Base-by-base conservation (phyloP, 208 protist genomes). In the Herpetomonas tarakana region DNA sequence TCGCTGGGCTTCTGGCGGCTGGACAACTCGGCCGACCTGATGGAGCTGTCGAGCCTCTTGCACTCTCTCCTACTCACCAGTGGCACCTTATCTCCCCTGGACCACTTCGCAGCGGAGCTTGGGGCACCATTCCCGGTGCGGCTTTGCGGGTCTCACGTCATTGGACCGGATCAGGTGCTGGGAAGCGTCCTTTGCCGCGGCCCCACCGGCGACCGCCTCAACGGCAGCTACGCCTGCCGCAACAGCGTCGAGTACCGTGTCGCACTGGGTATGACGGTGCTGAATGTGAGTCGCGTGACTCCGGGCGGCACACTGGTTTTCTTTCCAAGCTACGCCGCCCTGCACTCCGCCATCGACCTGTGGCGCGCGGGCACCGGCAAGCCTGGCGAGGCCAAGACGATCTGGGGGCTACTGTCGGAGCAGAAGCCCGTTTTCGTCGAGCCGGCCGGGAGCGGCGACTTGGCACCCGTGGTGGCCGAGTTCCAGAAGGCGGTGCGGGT, bases 301-400 rank as follows among this genome's bases (percentile, higher is more conserved):
- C 97, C 97, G 9, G 87, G 96, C 39, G 98, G 98, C 30, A 64
- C 98, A 21, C 85, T 99, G 1, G 97, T 99, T 2, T 99, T 99
- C 74, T 99, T 99, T 61, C 95, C 97, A 1, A 94, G 88, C 60
- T 96, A 96, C 62, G 66, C 75, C n/a, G 86, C 86, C 0, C 65
- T 96, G 62, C 74, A 88, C 57, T 64, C 73, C 3, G 78, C 85
- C 12, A 68, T 93, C 24, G 76, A 86, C n/a, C 29, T 91, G 29
- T 96, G 91, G 88, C 70, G 76, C 28, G 58, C 76, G 1, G 83
- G 83, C 19, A 75, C 69, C 27, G 78, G 72, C 12, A 47, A 65
- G 1, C 27, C 49, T 11, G 58, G 67, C 9, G 69, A 78, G 26
- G 65, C 46, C n/a, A 66, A 77, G 56, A 94, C 88, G 44, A 57